Base-by-base conservation (phyloP, 2,329 filamentous ascomycete genomes). In the Pestalotiopsis sp. region DNA sequence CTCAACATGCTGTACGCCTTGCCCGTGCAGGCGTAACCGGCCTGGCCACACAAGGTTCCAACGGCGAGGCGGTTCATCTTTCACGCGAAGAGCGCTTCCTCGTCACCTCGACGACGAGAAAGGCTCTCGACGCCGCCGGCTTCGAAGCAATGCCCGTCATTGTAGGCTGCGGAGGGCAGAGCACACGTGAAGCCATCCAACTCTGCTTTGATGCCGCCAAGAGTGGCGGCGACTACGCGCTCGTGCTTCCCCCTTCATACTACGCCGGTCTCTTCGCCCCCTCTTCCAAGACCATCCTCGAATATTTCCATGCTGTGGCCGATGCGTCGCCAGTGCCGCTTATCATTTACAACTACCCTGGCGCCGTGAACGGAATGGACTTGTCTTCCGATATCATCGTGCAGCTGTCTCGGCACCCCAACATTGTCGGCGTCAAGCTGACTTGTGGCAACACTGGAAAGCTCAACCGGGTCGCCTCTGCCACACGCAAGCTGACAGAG, bases 21-120 rank as follows among this genome's bases (percentile, higher is more conserved):
- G 92, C 92, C 61, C 85, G 90, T 75, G 88, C 91, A 36, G 93
- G 93, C 71, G 88, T 95, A 57, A 87, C 90, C 17, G 92, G 92
- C 23, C 85, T 95, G 61, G 91, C 92, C 63, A 93, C 91, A 12
- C 92, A 94, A 78, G 93, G 93, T 61, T 93, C 91, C 76, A 95
- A 95, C 76, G 93, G 93, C 74, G 93, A 96, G 82, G 92, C 93
- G 7, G 92, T 94, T 13, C 92, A 94, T 76, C 86, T 95, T 41
- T 90, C 90, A 58, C 90, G 91, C 74, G 83, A 86, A 27, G 93
- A 95, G 81, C 88, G 92, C 69, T 86, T 87, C 62, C 82, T 88
- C 65, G 88, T 95, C 74, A 94, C 91, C 6, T 82, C 83, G 64
- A 89, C 90, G 41, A 94, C 92, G 1, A 90, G 93, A 56, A 85